Evolutionary conservation across 805 yeast species (phyloP).

Genomic region (Kurtzmaniella fragi): DNA sequence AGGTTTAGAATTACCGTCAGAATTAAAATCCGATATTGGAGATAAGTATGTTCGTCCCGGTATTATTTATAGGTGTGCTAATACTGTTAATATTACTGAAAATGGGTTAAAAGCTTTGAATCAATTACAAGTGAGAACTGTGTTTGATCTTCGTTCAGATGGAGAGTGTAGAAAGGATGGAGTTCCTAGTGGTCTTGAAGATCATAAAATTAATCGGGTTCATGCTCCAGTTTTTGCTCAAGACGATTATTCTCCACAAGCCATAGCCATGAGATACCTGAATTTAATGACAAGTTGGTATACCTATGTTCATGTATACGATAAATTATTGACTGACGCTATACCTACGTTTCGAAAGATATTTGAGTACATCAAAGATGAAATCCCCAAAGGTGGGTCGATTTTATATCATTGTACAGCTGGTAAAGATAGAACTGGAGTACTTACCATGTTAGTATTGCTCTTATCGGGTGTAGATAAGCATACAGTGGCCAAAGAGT

Average conservation of each 20-base stretch:
- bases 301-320: constrained; percentile 61
- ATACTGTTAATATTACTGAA: constrained; percentile 46
- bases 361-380: constrained; percentile 53
- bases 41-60: constrained; percentile 45
- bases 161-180: constrained; percentile 51
- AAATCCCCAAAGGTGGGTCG: constrained; percentile 13
- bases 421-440: constrained; percentile 84
- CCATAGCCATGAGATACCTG: constrained; percentile 50
- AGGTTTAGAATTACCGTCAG: neutral
- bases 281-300: constrained; percentile 54
- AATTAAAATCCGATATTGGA: neutral
- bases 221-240: constrained; percentile 55
- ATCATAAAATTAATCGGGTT: constrained; percentile 42
- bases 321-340: constrained; percentile 51
- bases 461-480: constrained; percentile 61
- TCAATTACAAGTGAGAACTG: constrained; percentile 43
- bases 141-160: constrained; percentile 66
- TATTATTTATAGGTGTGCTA: constrained; percentile 59
- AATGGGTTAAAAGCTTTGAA: constrained; percentile 41
- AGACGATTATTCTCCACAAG: constrained; percentile 59
- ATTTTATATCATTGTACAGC: constrained; percentile 76
- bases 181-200: constrained; percentile 25
- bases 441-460: constrained; percentile 62
- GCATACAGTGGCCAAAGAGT: constrained; percentile 65
- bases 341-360: constrained; percentile 42